Base-by-base conservation (phyloP, 768 basidiomycete species). In the Ramaria sp. region DNA sequence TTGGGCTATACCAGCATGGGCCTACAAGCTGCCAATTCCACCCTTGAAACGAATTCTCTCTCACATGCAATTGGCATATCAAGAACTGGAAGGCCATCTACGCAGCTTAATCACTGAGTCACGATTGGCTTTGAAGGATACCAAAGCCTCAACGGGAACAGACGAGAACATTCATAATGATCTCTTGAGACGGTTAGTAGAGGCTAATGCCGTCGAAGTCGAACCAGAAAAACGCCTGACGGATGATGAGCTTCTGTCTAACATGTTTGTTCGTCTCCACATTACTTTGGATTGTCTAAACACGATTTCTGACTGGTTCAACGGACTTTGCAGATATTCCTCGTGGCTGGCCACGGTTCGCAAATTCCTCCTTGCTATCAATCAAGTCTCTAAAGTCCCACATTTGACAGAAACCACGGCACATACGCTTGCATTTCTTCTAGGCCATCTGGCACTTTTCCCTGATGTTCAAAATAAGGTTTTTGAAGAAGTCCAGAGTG, bases 301-400 rank as follows among this genome's bases (percentile, higher is more conserved):
- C n/a, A n/a, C n/a, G n/a, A n/a, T n/a, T n/a, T n/a, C n/a, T n/a
- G n/a, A n/a, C n/a, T n/a, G n/a, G n/a, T 27, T 27, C 38, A 22
- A 18, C 27, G 22, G 4, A 36, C 43, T 45, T n/a, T 15, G 24
- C 39, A 78, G 77, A 60, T 62, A 3, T 78, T 77, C 59, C 66
- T 76, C 24, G 61, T 78, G 22, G 75, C 74, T n/a, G 77, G 76
- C 13, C 74, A 76, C 59, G 75, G 76, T 73, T 53, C 6, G 65
- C 34, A 39, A 34, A 43, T 18, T 49, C 7, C 3, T 30, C 16
- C n/a, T 10, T 30, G 24, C 2, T 15, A 9, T 18, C 8, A 36
- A 16, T 1, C 37, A 25, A 22, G n/a, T n/a, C n/a, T n/a, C n/a
- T n/a, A n/a, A 43, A 30, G 36, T 6, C 42, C 34, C 20, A 1